Evolutionary conservation across 192 early-diverging fungal genomes (phyloP), one percentile per base, ranked within the genome.

Genomic region (Backusella circina): DNA sequence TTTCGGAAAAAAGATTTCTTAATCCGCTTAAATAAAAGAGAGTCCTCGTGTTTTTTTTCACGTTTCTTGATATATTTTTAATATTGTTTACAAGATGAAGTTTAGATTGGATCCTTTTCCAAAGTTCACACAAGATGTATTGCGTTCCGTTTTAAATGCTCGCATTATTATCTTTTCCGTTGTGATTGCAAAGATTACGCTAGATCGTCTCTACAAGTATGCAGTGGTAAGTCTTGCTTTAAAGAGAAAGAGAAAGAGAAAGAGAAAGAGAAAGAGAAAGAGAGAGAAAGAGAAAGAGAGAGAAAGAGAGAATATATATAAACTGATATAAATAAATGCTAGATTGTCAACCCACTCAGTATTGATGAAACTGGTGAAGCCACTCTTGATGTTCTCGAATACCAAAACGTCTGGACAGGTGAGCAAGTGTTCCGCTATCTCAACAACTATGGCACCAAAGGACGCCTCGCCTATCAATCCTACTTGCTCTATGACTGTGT

Each of bases 321-420:
- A 57, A 26, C n/a, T 18, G 26, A 51, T 6, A 51, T 0, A 18
- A 16, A 2, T 16, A 37, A 36, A 21, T 70, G n/a, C 0, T 61
- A 81, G 79, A 65, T 76, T 70, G 67, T 74, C 12, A 81, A 81
- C 51, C 79, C 79, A n/a, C 7, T 72, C 2, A 57, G 64, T 18
- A 35, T 44, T 5, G 75, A 71, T 15, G 26, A 54, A 70, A 67
- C 18, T 7, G 72, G 75, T 31, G 72, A 78, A 51, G 61, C 73
- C 32, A 74, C 77, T 2, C 54, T 81, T 15, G 79, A 81, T 67
- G 65, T 81, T 71, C 30, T 81, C 8, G 79, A 81, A 61, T 81
- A 81, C 66, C 47, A 77, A 15, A 41, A 81, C 31, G 75, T 76
- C 4, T 30, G 38, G 41, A 74, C 75, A 13, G 50, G 54, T 13